These are phyloP conservation scores for Mucor indicus DNA, from an alignment of 371 early-diverging fungal species.

Conservation along the genomic window DNA sequence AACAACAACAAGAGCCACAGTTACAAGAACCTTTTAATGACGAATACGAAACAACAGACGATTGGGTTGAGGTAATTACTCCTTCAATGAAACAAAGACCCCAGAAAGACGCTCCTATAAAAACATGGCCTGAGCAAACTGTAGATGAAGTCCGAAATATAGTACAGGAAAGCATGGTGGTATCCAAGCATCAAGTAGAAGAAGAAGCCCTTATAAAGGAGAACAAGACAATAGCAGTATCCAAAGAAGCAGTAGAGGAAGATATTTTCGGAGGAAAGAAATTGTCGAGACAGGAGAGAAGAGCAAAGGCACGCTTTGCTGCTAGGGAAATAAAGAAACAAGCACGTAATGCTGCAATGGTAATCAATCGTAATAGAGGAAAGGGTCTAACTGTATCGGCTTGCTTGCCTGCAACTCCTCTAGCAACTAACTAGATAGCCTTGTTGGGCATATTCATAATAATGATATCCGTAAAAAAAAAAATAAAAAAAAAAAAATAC, in stretches of 20 bases:
- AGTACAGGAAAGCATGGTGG: not conserved
- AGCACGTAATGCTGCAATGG: conserved; percentile 12
- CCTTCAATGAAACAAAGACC: conserved; percentile 5
- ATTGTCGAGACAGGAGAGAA: conserved; percentile 20
- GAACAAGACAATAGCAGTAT: too few species aligned
- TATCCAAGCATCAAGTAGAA: too few species aligned
- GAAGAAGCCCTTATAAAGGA: too few species aligned
- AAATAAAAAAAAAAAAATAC: too few species aligned
- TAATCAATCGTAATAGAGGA: conserved; percentile 1
- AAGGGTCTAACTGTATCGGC: conserved; percentile 4
- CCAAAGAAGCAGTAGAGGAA: not conserved
- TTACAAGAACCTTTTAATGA: conserved; percentile 16
- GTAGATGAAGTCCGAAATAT: not conserved
- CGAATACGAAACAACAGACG: conserved; percentile 14
- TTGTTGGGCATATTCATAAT: not conserved
- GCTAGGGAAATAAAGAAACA: conserved; percentile 18
- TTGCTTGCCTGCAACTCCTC: conserved; percentile 1
- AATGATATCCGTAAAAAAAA: not conserved
- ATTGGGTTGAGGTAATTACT: conserved; percentile 21
- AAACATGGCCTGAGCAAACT: not conserved
- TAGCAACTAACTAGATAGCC: conserved; percentile 1
- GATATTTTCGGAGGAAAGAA: not conserved
- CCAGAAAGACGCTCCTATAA: not conserved
- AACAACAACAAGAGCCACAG: conserved; percentile 18
- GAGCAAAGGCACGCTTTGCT: conserved; percentile 17